Conservation (phyloP, 257 asterid genomes). For the Perilla frutescens region DNA sequence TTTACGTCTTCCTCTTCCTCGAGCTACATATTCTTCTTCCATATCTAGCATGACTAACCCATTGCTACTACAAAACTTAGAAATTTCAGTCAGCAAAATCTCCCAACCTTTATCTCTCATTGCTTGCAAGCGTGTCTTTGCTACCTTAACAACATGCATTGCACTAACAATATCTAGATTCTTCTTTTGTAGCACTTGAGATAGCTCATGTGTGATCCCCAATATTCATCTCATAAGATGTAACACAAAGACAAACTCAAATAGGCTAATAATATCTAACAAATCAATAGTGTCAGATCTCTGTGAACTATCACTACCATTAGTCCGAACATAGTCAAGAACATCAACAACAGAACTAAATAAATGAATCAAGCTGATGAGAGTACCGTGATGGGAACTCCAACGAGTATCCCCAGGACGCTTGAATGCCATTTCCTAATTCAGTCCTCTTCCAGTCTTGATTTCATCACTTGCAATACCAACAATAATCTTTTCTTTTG, state of each 20-base stretch:
- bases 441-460: neutral
- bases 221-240: neutral
- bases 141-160: too few relatives aligned
- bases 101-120: neutral
- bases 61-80: neutral
- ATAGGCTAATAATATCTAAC: neutral
- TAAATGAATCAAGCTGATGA: neutral
- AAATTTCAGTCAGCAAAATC: neutral
- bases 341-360: neutral
- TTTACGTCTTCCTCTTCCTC: neutral
- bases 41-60: neutral
- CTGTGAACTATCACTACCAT: neutral
- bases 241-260: slow-evolving; percentile 2
- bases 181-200: too few relatives aligned
- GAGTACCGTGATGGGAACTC: neutral
- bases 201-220: too few relatives aligned
- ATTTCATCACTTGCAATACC: neutral
- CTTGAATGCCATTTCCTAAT: neutral
- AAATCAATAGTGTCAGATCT: neutral
- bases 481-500: neutral
- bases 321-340: neutral
- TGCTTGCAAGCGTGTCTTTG: neutral
- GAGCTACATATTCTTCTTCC: neutral
- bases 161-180: too few relatives aligned
- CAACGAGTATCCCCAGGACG: neutral